Evolutionary conservation across 345 rosid species (phyloP), one percentile per base, ranked within the genome.

Genomic region (Chamaenerion angustifolium): DNA sequence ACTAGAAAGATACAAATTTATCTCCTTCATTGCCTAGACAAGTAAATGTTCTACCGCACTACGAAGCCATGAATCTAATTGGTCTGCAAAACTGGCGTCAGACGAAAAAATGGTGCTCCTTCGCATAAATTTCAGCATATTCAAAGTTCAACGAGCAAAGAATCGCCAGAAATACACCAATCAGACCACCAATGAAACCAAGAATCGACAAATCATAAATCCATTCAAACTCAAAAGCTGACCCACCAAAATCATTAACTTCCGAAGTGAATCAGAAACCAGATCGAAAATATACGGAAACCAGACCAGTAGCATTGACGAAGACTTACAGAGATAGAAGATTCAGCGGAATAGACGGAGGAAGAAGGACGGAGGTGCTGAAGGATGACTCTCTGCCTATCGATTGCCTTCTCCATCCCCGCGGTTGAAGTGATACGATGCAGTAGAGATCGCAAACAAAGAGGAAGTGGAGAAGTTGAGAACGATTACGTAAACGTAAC

Each of bases 341-440:
- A 63, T 18, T 78, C 86, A 9, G 65, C 60, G 54, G 46, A 65
- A 58, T 75, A 80, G 35, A 66, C 70, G 52, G 82, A 68, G 19
- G 77, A 67, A 25, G 77, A 64, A 74, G 98, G 88, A 2, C 77
- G 84, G 63, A 87, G 89, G 66, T 92, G 98, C 46, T 82, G 78
- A 10, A 93, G 95, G 69, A 88, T 79, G 52, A 88, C 70, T 6
- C 77, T 61, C 67, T 93, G 99, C 49, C 99, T 78, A 65, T 77
- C 76, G 74, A 81, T 80, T 10, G 95, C 96, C 65, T 73, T 88
- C 58, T 93, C 99, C 96, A 93, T 19, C 47, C 42, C 23, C 10
- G 10, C 35, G 10, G 25, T 23, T 43, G 37, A 31, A 31, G 3
- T 31, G 8, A 5, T 23, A 31, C 37, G 37, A 23, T 23, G 27